These are phyloP conservation scores for Marasmius oreades DNA, from an alignment of 1,284 basidiomycete species.

Conservation along the genomic window DNA sequence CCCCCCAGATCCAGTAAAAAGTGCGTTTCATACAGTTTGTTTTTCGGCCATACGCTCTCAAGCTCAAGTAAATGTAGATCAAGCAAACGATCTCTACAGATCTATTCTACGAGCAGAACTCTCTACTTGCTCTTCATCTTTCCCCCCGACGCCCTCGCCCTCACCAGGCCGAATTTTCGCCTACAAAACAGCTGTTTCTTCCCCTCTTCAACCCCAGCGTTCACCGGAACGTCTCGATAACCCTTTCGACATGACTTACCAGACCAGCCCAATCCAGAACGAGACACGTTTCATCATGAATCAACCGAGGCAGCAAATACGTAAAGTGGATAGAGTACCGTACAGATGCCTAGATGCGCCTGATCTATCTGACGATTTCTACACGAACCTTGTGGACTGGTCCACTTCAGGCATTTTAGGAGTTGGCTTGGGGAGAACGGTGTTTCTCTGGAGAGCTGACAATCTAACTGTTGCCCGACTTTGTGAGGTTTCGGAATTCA, in stretches of 20 bases:
- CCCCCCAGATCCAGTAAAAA: not conserved
- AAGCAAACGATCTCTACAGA: conserved; percentile 2
- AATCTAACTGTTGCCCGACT: conserved; percentile 89
- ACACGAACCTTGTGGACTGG: conserved; percentile 99
- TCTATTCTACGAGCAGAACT: not conserved
- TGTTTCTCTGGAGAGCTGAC: conserved; percentile 95
- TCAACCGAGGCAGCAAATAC: conserved; percentile 31
- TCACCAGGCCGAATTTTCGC: not conserved
- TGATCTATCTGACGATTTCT: conserved; percentile 95
- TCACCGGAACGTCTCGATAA: conserved; percentile 3
- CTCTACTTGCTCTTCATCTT: not conserved
- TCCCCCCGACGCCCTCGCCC: not conserved
- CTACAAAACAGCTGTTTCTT: not conserved
- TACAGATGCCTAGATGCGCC: conserved; percentile 97
- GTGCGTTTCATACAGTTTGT: not conserved
- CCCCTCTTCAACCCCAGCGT: not conserved
- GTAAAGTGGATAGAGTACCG: conserved; percentile 89
- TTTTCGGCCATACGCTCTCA: no score
- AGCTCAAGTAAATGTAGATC: not conserved
- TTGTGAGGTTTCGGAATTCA: conserved; percentile 66
- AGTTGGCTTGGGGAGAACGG: conserved; percentile 87
- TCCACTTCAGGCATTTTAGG: conserved; percentile 90
- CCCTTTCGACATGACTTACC: conserved; percentile 1
- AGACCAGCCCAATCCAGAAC: not conserved
- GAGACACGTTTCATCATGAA: conserved; percentile 1